phyloP scores from a whole-genome alignment of 2,329 filamentous ascomycete genomes.

The Pseudohalonectria lignicola region DNA sequence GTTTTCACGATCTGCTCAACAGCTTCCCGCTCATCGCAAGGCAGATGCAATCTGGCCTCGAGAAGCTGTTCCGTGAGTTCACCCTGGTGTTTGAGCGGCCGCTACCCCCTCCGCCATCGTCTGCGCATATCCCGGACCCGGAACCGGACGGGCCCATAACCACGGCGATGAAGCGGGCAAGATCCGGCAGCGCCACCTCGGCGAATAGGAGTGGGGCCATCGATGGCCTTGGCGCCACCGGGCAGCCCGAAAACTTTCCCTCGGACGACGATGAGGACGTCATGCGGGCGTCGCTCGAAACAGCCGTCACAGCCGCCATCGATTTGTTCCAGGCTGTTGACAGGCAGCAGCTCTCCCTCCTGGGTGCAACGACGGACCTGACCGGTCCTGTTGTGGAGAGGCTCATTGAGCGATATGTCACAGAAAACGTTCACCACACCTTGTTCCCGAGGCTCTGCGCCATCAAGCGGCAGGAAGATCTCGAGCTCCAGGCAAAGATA shows the following conservation, averaged over 20 bases:
- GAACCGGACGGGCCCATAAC: slow-evolving; percentile 44
- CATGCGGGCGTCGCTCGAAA: slow-evolving; percentile 82
- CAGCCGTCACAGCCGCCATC: slow-evolving; percentile 84
- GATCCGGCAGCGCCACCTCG: slow-evolving; percentile 34
- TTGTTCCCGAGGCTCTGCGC: slow-evolving; percentile 75
- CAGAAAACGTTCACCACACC: slow-evolving; percentile 84
- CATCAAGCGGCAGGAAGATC: slow-evolving; percentile 70
- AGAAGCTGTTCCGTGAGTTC: slow-evolving; percentile 85
- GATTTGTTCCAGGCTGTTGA: slow-evolving; percentile 94
- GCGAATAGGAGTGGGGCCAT: slow-evolving; percentile 12
- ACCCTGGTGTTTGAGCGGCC: slow-evolving; percentile 75
- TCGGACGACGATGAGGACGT: slow-evolving; percentile 85
- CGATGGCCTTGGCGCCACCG: slow-evolving; percentile 14
- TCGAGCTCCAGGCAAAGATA: slow-evolving; percentile 81
- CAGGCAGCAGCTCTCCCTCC: slow-evolving; percentile 83
- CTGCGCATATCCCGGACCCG: slow-evolving; percentile 47
- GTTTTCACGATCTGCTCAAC: slow-evolving; percentile 79
- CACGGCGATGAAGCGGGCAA: slow-evolving; percentile 41
- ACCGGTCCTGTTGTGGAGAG: slow-evolving; percentile 88
- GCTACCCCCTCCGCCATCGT: slow-evolving; percentile 62
- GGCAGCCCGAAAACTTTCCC: slow-evolving; percentile 9
- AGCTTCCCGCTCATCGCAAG: slow-evolving; percentile 92
- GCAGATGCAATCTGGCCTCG: slow-evolving; percentile 89
- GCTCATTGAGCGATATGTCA: slow-evolving; percentile 88
- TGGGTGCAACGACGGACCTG: slow-evolving; percentile 86